Evolutionary conservation across 1,284 basidiomycete genomes (phyloP).

Genomic region (Cryptococcus sp.): DNA sequence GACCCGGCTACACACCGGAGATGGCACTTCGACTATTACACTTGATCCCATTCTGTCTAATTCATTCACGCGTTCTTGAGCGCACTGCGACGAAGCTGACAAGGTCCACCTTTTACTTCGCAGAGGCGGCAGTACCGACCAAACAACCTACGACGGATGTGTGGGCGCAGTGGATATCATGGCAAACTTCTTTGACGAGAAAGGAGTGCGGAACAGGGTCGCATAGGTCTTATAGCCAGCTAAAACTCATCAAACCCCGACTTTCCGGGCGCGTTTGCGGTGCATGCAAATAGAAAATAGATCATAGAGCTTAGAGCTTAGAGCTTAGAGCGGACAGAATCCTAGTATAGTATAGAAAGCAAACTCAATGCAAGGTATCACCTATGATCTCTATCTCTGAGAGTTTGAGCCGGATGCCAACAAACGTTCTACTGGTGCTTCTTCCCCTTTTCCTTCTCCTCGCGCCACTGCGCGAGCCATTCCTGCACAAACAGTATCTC

Average conservation of each 20-base stretch:
- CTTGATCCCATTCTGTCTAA: not conserved
- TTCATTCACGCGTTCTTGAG: too few relatives aligned
- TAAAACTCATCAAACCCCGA: too few relatives aligned
- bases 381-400: too few relatives aligned
- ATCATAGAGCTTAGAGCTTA: too few relatives aligned
- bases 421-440: too few relatives aligned
- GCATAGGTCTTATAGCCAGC: too few relatives aligned
- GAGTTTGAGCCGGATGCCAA: too few relatives aligned
- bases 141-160: constrained; percentile 36
- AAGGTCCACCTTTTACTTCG: not conserved
- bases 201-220: constrained; percentile 37
- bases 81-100: constrained; percentile 5
- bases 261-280: too few relatives aligned
- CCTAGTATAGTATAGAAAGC: too few relatives aligned
- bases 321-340: too few relatives aligned
- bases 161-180: constrained; percentile 41
- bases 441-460: constrained; percentile 23
- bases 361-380: too few relatives aligned
- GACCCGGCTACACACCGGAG: not conserved
- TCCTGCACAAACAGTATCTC: constrained; percentile 76
- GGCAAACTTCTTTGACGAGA: constrained; percentile 44
- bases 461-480: constrained; percentile 72
- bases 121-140: constrained; percentile 43
- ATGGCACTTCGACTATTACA: not conserved
- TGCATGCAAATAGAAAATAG: too few relatives aligned